Evolutionary conservation across 2,329 filamentous ascomycete species (phyloP), one percentile per base, ranked within the genome.

Genomic region (Neopestalotiopsis sp.): DNA sequence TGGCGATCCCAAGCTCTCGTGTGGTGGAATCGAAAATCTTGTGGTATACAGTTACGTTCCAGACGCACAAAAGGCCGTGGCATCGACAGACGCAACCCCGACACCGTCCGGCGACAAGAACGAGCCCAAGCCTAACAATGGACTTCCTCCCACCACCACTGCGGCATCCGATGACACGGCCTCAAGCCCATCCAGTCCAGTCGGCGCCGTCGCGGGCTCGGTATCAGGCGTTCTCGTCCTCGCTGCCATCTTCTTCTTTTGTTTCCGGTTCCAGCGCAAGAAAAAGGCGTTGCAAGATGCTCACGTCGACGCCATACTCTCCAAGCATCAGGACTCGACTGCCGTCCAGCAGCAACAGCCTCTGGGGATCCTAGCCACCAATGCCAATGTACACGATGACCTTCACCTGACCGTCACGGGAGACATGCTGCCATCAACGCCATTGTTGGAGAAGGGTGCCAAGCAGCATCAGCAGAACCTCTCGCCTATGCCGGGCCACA

Each of bases 151-250:
- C 53, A 32, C 42, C 70, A 12, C 20, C 70, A 12, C 20, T 68
- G 4, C 7, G 65, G 1, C 63, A 42, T 56, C 68, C 69, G 4
- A 32, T 56, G 9, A 38, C 56, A 14, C 56, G 71, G 3, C 42
- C 72, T 10, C 49, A 2, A 45, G 28, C 6, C 65, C 72, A 6
- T 38, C 70, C 1, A 56, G 71, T 6, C 71, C 73, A 7, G 70
- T 76, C 13, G 74, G 71, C 24, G 76, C 74, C 0, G 69, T 78
- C 49, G 71, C 72, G 2, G 74, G 73, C 12, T 74, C 72, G 66
- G 38, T 78, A n/a, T 75, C 74, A 0, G 74, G 73, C 9, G 72
- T 71, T 5, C 61, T 77, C 4, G 42, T 77, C 61, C 24, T 78
- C 5, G 69, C 61, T 45, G 75, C 71, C 2, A 45, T 67, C 9